A percentile compares a stretch with the other conserved stretches of the same genome.
phyloP scores from a whole-genome alignment of 805 yeast genomes.

The Monosporozyma servazzii region DNA sequence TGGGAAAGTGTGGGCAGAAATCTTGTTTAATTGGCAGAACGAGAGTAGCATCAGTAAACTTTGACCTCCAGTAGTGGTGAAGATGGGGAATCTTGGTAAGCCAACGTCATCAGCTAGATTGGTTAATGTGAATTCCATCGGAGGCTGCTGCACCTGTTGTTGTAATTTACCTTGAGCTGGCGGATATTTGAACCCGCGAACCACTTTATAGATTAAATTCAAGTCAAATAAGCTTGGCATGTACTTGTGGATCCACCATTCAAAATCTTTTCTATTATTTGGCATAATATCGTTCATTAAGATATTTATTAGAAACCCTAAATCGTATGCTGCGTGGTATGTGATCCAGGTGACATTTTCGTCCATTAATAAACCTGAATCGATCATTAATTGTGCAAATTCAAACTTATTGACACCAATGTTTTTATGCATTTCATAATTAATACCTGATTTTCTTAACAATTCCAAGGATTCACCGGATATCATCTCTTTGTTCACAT shows the following conservation, averaged over 20 bases:
- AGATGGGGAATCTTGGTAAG: constrained; percentile 49
- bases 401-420: constrained; percentile 71
- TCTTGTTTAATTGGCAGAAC: constrained; percentile 44
- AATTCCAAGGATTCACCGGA: constrained; percentile 77
- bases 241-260: constrained; percentile 56
- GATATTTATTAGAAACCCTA: constrained; percentile 77
- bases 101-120: constrained; percentile 62
- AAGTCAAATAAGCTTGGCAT: constrained; percentile 83
- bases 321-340: constrained; percentile 89
- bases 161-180: constrained; percentile 10
- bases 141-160: constrained; percentile 11
- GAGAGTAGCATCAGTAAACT: constrained; percentile 55
- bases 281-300: constrained; percentile 74
- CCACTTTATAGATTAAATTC: constrained; percentile 41
- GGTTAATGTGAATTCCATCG: constrained; percentile 34
- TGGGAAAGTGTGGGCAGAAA: constrained; percentile 28
- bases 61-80: constrained; percentile 53
- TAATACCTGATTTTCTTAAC: constrained; percentile 72
- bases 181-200: constrained; percentile 20
- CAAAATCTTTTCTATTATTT: constrained; percentile 65
- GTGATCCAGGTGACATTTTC: constrained; percentile 70
- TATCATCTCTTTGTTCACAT: constrained; percentile 70
- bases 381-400: constrained; percentile 77
- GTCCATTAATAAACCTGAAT: constrained; percentile 76
- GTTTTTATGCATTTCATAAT: constrained; percentile 62